These are phyloP conservation scores for Arctium minus DNA, from an alignment of 129 eudicot genomes.

Conservation along the genomic window DNA sequence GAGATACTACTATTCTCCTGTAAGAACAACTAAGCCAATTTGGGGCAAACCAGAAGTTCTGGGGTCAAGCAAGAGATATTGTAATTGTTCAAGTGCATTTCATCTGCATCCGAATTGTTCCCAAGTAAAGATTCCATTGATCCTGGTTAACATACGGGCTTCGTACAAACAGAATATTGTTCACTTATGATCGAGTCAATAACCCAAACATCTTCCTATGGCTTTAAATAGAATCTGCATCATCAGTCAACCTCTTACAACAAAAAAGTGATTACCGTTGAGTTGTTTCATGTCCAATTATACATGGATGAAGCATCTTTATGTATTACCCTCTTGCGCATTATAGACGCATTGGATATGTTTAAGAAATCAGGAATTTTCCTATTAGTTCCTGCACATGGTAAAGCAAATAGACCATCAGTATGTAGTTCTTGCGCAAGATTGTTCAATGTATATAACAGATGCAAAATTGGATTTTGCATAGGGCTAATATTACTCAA, in stretches of 20 bases:
- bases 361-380: not conserved
- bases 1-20: slow-evolving; percentile 16
- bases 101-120: not conserved
- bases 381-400: slow-evolving; percentile 13
- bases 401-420: slow-evolving; percentile 17
- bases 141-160: slow-evolving; percentile 8
- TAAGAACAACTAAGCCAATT: slow-evolving; percentile 2
- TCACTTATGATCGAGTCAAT: not conserved
- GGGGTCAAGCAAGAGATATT: slow-evolving; percentile 9
- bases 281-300: not conserved
- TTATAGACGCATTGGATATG: not conserved
- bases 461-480: not conserved
- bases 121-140: slow-evolving; percentile 10
- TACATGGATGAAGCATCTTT: not conserved
- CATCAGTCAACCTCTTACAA: not conserved
- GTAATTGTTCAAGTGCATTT: slow-evolving; percentile 5
- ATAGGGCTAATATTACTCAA: not conserved
- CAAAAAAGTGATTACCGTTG: not conserved
- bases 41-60: not conserved
- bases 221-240: not conserved
- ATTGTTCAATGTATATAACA: not conserved
- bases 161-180: slow-evolving; percentile 9
- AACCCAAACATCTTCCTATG: not conserved
- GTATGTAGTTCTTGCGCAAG: not conserved
- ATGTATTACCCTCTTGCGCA: slow-evolving; percentile 12